A percentile compares a stretch with the other conserved stretches of the same genome.
Conservation (phyloP, 192 early-diverging fungal species). For the Backusella mclennaniae region DNA sequence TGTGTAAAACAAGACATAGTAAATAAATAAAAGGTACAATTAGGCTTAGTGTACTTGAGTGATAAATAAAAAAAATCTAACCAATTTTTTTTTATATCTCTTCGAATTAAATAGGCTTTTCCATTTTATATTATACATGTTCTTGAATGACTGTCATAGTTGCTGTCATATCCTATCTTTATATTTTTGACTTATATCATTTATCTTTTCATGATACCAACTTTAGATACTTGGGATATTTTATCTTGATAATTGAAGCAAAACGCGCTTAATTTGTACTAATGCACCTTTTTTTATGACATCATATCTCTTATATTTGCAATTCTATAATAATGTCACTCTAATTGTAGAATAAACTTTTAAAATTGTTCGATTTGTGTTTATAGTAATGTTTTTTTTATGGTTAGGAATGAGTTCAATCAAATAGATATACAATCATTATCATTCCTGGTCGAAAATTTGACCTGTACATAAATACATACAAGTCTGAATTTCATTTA, state of each 20-base stretch:
- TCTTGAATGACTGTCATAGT: neutral
- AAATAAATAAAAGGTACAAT: neutral
- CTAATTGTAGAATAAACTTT: neutral
- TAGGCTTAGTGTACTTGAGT: neutral
- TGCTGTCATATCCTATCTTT: neutral
- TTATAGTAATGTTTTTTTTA: neutral
- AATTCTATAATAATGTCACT: neutral
- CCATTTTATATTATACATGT: neutral
- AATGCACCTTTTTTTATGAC: neutral
- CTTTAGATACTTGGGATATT: neutral
- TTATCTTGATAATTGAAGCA: neutral
- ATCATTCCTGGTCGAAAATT: neutral
- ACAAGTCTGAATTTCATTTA: neutral
- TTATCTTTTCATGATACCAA: neutral
- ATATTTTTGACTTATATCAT: neutral
- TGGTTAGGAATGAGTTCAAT: no score
- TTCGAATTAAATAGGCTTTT: neutral
- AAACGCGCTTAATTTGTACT: neutral
- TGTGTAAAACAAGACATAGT: neutral
- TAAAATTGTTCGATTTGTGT: neutral
- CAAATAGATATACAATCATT: neutral
- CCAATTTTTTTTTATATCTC: neutral
- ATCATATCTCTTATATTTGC: neutral
- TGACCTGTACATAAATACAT: neutral
- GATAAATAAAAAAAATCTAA: neutral